Percentiles rank a stretch among this genome's conserved stretches.
Conservation (phyloP, 176 grass and related monocot genomes). For the Zizania latifolia region DNA sequence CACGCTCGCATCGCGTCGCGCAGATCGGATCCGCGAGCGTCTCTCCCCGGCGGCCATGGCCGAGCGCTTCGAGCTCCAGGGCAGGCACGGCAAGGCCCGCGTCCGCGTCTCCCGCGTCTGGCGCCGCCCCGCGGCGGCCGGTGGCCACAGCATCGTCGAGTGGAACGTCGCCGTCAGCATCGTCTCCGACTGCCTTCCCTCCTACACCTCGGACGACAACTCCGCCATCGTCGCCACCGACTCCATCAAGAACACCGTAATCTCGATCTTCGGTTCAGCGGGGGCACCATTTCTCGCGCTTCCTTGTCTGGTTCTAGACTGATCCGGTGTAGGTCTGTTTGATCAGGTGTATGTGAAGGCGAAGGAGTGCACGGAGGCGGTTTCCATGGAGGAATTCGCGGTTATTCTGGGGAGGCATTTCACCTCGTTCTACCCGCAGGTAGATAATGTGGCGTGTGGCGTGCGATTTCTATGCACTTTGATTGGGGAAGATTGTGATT, state of each 20-base stretch:
- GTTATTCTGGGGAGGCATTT: conserved; percentile 78
- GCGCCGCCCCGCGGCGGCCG: conserved; percentile 37
- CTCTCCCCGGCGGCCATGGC: conserved; percentile 34
- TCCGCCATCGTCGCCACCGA: conserved; percentile 88
- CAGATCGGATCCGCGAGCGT: background rate
- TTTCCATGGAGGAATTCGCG: conserved; percentile 79
- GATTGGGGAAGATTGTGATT: background rate
- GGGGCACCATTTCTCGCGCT: background rate
- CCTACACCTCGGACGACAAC: conserved; percentile 83
- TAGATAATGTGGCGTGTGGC: background rate
- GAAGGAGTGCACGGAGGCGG: conserved; percentile 70
- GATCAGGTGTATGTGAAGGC: conserved; percentile 86
- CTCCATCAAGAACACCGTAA: conserved; percentile 94
- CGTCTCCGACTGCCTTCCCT: conserved; percentile 83
- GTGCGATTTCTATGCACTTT: background rate
- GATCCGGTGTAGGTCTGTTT: background rate
- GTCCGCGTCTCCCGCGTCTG: conserved; percentile 77
- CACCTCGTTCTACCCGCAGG: conserved; percentile 62
- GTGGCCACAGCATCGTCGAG: conserved; percentile 59
- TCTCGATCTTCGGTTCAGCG: too few relatives aligned
- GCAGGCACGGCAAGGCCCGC: conserved; percentile 85
- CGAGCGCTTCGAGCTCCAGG: conserved; percentile 58
- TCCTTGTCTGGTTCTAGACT: background rate
- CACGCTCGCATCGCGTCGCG: background rate
- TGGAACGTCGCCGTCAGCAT: conserved; percentile 73